Evolutionary conservation across 192 early-diverging fungal genomes (phyloP), one percentile per base, ranked within the genome.

Genomic region (Podila epicladia): DNA sequence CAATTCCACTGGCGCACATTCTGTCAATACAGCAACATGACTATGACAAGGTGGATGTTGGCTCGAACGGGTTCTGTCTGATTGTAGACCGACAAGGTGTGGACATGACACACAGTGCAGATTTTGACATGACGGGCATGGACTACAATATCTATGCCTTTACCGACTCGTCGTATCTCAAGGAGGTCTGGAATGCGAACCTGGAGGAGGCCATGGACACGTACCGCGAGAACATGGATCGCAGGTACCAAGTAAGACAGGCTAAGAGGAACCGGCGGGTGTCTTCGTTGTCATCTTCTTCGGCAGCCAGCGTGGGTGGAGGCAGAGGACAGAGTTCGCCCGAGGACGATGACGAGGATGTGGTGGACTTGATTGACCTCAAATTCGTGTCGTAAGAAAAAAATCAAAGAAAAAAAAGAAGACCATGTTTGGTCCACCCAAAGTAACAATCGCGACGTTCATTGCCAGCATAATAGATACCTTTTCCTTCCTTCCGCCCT

Each of bases 31-130:
- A 80, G 38, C 71, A 65, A 24, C 77, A 71, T 7, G 77, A 80
- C 37, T 73, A 69, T 32, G 77, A 80, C 55, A 80, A 80, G 45
- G 67, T 73, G 33, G 71, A 80, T 20, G 67, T 80, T 2, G 62
- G 62, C 8, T 58, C 67, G 12, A 80, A 80, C 24, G 70, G 70
- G 0, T 69, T 80, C 53, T 68, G 65, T 0, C 9, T 80, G 7
- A 55, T 48, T 2, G 62, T 73, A 4, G 41, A 58, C 17, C 62
- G 50, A 6, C 17, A 11, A 0, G 65, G 65, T 32, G 63, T 80
- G 11, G 55, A 80, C 41, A 65, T 80, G 71, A 50, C 60, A 3
- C 48, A 48, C 12, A 48, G 59, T 8, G 15, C 51, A 7, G 69
- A 73, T n/a, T 69, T 73, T 38, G 77, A 73, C 32, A n/a, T 73